phyloP scores from a whole-genome alignment of 2,329 filamentous ascomycete genomes.

The Ambrosiella cleistominuta region DNA sequence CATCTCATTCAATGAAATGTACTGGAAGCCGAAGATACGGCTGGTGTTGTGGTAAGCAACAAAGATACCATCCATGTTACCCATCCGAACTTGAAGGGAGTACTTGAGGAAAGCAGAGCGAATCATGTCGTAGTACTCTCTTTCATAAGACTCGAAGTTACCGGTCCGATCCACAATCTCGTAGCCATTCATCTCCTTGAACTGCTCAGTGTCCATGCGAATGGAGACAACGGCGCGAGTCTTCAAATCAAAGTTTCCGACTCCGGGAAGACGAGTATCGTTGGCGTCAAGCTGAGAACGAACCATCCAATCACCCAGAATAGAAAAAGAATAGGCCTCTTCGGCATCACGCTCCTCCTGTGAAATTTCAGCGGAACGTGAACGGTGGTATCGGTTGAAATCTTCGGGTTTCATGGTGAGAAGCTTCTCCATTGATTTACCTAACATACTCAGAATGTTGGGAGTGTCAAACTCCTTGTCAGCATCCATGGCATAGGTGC shows the following conservation, averaged over 20 bases:
- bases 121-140: conserved; percentile 95
- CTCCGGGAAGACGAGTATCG: conserved; percentile 70
- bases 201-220: conserved; percentile 64
- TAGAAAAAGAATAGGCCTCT: conserved; percentile 78
- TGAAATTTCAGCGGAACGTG: conserved; percentile 47
- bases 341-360: conserved; percentile 54
- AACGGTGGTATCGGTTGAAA: conserved; percentile 67
- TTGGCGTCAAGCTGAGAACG: conserved; percentile 86
- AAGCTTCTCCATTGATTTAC: conserved; percentile 92
- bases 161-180: conserved; percentile 65
- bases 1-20: conserved; percentile 73
- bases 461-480: conserved; percentile 80
- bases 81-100: conserved; percentile 88
- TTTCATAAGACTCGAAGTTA: conserved; percentile 77
- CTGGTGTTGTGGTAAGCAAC: conserved; percentile 90
- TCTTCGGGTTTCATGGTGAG: conserved; percentile 67
- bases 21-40: conserved; percentile 95
- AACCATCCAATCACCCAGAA: conserved; percentile 75
- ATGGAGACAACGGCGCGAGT: conserved; percentile 83
- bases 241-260: conserved; percentile 91
- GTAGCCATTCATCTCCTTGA: conserved; percentile 64
- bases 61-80: conserved; percentile 96
- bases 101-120: conserved; percentile 90
- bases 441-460: conserved; percentile 78
- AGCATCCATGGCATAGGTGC: conserved; percentile 83